Evolutionary conservation across 805 yeast species (phyloP), one percentile per base, ranked within the genome.

Genomic region (Zygoascus bituminiphila): DNA sequence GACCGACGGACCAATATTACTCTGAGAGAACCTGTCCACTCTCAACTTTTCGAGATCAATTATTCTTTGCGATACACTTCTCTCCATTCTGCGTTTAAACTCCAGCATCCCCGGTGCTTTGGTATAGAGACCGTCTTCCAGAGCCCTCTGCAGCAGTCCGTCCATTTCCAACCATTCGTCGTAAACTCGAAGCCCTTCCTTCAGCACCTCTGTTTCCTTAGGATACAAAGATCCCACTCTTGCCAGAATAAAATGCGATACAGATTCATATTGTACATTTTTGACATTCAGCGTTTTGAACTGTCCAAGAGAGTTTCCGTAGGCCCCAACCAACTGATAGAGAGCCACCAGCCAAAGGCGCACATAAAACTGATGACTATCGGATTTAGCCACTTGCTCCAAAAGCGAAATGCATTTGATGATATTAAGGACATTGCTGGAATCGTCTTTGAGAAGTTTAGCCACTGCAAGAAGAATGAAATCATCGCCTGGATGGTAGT

Each of bases 211-310:
- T 1, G 62, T 57, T 14, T 70, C 65, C 1, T 68, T 56, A 0
- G 86, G 85, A 35, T 59, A 62, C 1, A 72, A 52, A 0, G 78
- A 59, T 1, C 80, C 68, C 22, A 71, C 54, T 44, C 86, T 71
- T 0, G 79, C 69, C 8, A 72, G 64, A 8, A 81, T 57, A 52
- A 75, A 71, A 52, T 78, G 76, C 10, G 81, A 75, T 10, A 54
- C 62, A 0, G 86, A 76, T 58, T 89, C 96, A 45, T 74, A 70
- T 64, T 91, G 98, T 7, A 88, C 64, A 66, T 82, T 80, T 59
- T 84, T 86, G 55, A 88, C 76, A 33, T 79, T 77, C 45, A 89
- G 63, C 1, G 69, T 59, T 14, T 72, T 63, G 61, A 75, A 88
- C 42, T 79, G 76, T n/a, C 62, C 60, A 29, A 63, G 56, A 0